Evolutionary conservation across 2,329 filamentous ascomycete species (phyloP), one percentile per base, ranked within the genome.

Genomic region (Colletotrichum sp.): DNA sequence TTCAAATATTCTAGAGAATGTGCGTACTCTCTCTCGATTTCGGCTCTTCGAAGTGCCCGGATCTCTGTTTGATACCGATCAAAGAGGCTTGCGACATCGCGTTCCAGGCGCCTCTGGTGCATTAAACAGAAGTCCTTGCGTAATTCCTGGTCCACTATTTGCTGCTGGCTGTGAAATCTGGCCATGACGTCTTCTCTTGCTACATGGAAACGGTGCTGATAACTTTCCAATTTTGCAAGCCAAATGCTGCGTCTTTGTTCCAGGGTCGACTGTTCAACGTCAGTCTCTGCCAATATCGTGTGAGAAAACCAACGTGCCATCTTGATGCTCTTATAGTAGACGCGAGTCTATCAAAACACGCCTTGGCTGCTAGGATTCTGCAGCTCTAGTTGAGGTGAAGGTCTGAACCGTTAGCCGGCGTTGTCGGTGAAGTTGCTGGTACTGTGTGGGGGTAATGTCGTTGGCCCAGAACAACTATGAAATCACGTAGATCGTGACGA

Each of bases 311-410:
- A 13, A 49, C 44, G 0, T 49, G n/a, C 44, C 10, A 49, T 49
- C 44, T 12, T 49, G 3, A 4, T 49, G 18, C 4, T 21, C 18
- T 3, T 12, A 3, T 49, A 7, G 18, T 49, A 21, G 9, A 12
- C 1, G 3, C 9, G 2, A n/a, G 10, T 12, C 5, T 2, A n/a
- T n/a, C 1, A 1, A 49, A n/a, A 3, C 6, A 49, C 10, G 18
- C 10, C 10, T 49, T 49, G 44, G n/a, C 6, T 49, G 10, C n/a
- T 21, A 13, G 3, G 4, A 4, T 12, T 49, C 6, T 49, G 44
- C 44, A 21, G 13, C 9, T 1, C 18, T 7, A 21, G 6, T 49
- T 49, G 18, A 6, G 18, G 3, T 49, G 39, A 49, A n/a, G 18
- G 9, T 49, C 39, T n/a, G 18, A 12, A 5, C 39, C 1, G 39